phyloP scores from a whole-genome alignment of 2,329 filamentous ascomycete genomes.

The Dactylellina cionopaga region DNA sequence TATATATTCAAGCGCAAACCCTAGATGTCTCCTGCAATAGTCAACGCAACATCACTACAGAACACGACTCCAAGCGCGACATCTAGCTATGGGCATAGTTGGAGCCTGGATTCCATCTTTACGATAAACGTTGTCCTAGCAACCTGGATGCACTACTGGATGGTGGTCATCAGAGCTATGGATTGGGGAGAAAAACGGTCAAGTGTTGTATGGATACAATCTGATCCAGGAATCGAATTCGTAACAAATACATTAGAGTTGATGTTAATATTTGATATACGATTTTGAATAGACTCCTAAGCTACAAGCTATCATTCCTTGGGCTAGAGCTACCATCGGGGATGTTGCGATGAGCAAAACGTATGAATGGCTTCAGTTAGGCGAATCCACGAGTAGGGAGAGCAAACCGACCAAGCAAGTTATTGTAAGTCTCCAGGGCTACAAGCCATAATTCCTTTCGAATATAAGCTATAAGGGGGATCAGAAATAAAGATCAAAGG shows the following conservation, averaged over 20 bases:
- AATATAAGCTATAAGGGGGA: too few relatives aligned
- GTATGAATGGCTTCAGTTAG: neutral
- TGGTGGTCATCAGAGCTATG: neutral
- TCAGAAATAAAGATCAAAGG: too few relatives aligned
- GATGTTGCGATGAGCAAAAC: neutral
- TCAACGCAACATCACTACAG: too few relatives aligned
- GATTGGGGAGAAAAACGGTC: neutral
- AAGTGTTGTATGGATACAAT: neutral
- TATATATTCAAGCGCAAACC: too few relatives aligned
- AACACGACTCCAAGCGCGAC: too few relatives aligned
- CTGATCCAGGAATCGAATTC: neutral
- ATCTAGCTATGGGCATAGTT: too few relatives aligned
- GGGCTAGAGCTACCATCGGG: neutral
- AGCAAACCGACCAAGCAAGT: neutral
- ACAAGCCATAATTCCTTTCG: neutral
- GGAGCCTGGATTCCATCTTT: constrained; percentile 3
- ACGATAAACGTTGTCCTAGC: neutral
- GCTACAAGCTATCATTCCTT: neutral
- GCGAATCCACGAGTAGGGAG: neutral
- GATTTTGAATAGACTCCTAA: neutral
- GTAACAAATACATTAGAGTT: neutral
- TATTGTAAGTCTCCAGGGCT: neutral
- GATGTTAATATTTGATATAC: neutral
- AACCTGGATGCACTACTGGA: constrained; percentile 8
- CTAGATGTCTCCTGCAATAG: too few relatives aligned